Conservation (phyloP, 1,139 yeast genomes). For the Schwanniomyces etchellsii region DNA sequence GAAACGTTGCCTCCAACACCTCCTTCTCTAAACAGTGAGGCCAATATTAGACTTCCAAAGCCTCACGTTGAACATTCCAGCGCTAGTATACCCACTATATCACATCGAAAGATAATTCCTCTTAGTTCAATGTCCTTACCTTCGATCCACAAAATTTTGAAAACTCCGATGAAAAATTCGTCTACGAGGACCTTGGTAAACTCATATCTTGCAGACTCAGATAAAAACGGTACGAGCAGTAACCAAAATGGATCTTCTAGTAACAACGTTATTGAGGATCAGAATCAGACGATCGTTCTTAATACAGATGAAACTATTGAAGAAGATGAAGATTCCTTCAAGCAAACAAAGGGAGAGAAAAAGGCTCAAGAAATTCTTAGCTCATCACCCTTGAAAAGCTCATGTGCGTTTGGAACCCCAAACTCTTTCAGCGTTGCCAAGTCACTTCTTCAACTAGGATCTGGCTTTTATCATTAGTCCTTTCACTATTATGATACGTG, state of each 20-base stretch:
- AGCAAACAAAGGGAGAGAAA: constrained; percentile 5
- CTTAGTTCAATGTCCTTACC: constrained; percentile 19
- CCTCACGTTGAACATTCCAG: constrained; percentile 4
- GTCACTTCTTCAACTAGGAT: constrained; percentile 41
- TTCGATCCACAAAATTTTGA: constrained; percentile 39
- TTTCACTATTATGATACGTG: too few relatives aligned
- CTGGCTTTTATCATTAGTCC: constrained; percentile 9
- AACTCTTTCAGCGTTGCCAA: constrained; percentile 45
- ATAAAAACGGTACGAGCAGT: not conserved
- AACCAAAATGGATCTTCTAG: constrained; percentile 2
- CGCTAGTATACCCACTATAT: constrained; percentile 3
- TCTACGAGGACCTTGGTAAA: constrained; percentile 16
- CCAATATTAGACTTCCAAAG: constrained; percentile 5
- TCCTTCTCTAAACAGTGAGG: constrained; percentile 1
- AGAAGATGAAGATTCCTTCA: constrained; percentile 15
- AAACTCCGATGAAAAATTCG: constrained; percentile 38
- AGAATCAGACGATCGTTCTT: constrained; percentile 4
- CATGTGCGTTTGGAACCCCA: constrained; percentile 40
- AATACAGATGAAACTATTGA: constrained; percentile 33
- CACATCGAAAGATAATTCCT: not conserved
- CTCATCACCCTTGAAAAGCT: constrained; percentile 26
- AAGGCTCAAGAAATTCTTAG: constrained; percentile 12
- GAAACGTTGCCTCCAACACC: not conserved
- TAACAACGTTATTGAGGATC: constrained; percentile 4
- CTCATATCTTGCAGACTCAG: constrained; percentile 7